phyloP scores from a whole-genome alignment of 176 grass and related monocot genomes.

The Oryza rufipogon region DNA sequence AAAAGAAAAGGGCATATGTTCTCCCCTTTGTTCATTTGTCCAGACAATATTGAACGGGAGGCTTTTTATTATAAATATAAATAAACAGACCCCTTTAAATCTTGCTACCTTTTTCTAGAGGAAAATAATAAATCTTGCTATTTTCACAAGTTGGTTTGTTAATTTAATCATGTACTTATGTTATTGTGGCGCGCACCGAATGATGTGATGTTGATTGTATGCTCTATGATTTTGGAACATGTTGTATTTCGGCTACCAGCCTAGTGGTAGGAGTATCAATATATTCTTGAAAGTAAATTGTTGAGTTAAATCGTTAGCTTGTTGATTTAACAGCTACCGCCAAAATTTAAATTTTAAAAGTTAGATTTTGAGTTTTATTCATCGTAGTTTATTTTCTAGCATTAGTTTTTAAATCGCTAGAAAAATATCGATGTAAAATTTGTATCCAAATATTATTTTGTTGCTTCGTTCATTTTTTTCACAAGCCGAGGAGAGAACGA shows the following conservation, averaged over 20 bases:
- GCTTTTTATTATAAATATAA: background rate
- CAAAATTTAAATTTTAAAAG: too few relatives aligned
- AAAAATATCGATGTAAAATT: too few relatives aligned
- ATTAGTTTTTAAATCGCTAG: too few relatives aligned
- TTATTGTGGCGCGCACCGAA: background rate
- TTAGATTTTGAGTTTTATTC: too few relatives aligned
- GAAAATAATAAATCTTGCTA: too few relatives aligned
- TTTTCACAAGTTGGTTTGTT: background rate
- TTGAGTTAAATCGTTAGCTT: too few relatives aligned
- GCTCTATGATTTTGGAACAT: background rate
- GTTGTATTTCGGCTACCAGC: background rate
- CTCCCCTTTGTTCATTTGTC: background rate
- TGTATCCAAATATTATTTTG: too few relatives aligned
- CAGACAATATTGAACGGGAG: background rate
- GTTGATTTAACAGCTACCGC: too few relatives aligned
- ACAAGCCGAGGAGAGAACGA: too few relatives aligned
- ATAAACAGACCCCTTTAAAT: background rate
- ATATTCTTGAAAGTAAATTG: background rate
- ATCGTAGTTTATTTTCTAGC: too few relatives aligned
- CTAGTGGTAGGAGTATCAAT: background rate
- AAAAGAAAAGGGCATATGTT: background rate
- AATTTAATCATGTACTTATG: background rate
- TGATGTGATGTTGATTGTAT: background rate
- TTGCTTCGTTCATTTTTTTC: too few relatives aligned
- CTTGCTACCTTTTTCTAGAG: background rate